Evolutionary conservation across 2,329 filamentous ascomycete species (phyloP).

Genomic region (Paecilomyces dactylethromorphus): DNA sequence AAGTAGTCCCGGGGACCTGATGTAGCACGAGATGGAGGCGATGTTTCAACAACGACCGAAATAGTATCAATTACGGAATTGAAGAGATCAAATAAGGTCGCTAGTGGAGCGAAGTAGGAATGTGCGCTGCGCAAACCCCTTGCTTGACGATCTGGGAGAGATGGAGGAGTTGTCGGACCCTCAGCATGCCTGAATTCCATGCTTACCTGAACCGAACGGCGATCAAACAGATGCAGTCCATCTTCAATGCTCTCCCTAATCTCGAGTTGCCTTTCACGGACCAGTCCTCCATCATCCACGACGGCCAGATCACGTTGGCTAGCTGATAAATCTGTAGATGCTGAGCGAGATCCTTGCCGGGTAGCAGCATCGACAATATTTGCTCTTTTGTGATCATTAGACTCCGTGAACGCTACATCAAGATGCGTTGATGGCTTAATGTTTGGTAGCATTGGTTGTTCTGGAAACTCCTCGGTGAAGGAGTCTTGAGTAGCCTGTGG

Average conservation of each 20-base stretch:
- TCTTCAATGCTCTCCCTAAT: not conserved
- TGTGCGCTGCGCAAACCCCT: slow-evolving; percentile 33
- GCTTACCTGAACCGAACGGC: not conserved
- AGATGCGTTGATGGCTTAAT: not conserved
- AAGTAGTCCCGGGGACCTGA: slow-evolving; percentile 35
- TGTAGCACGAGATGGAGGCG: slow-evolving; percentile 24
- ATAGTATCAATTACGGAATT: slow-evolving; percentile 35
- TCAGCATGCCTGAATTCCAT: not conserved
- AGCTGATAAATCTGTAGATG: not conserved
- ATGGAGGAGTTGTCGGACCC: not conserved
- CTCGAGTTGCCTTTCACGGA: not conserved
- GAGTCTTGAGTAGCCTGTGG: slow-evolving; percentile 4
- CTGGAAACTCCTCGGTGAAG: not conserved
- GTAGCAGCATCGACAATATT: not conserved
- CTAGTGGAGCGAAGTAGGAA: slow-evolving; percentile 38
- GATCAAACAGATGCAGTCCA: slow-evolving; percentile 4
- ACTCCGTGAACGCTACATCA: not conserved
- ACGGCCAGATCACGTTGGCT: not conserved
- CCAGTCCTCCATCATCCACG: not conserved
- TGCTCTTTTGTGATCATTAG: not conserved
- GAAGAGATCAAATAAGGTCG: slow-evolving; percentile 37
- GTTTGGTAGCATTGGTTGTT: not conserved
- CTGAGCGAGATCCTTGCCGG: not conserved
- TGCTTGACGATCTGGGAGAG: slow-evolving; percentile 17
- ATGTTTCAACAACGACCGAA: slow-evolving; percentile 30